Percentiles rank a stretch among this genome's conserved stretches.
Evolutionary conservation across 2,329 filamentous ascomycete genomes (phyloP).

Genomic region (Endoconidiophora polonica): DNA sequence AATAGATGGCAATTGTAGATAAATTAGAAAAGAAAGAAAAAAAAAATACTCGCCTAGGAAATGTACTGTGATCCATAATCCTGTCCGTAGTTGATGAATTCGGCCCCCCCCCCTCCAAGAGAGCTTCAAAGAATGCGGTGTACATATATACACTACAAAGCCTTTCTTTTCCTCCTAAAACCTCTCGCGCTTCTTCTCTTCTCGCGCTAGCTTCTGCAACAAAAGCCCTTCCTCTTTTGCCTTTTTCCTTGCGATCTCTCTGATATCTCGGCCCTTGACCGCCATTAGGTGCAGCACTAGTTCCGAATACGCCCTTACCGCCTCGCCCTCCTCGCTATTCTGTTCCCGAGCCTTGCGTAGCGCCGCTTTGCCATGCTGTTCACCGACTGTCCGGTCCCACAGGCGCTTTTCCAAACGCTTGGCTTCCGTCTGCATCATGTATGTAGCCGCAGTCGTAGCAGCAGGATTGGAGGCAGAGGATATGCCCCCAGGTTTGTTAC

Average conservation of each 20-base stretch:
- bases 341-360: slow-evolving; percentile 33
- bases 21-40: too few relatives aligned
- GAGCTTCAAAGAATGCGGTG: background rate
- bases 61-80: slow-evolving; percentile 4
- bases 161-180: background rate
- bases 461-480: slow-evolving; percentile 12
- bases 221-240: slow-evolving; percentile 5
- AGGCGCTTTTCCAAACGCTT: slow-evolving; percentile 20
- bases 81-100: too few relatives aligned
- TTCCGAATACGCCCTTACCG: slow-evolving; percentile 42
- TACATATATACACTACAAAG: background rate
- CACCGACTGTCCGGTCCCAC: slow-evolving; percentile 43
- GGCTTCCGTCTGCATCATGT: slow-evolving; percentile 10
- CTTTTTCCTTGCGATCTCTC: slow-evolving; percentile 7
- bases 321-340: slow-evolving; percentile 39
- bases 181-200: slow-evolving; percentile 2
- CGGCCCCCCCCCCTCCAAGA: background rate
- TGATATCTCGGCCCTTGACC: slow-evolving; percentile 3
- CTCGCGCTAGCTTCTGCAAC: slow-evolving; percentile 4
- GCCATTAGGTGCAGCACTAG: slow-evolving; percentile 35
- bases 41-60: too few relatives aligned
- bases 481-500: too few relatives aligned
- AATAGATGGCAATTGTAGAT: too few relatives aligned
- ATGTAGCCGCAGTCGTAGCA: too few relatives aligned
- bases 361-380: slow-evolving; percentile 36